Conservation (phyloP, 306 rosid species). For the Cajanus cajan region DNA sequence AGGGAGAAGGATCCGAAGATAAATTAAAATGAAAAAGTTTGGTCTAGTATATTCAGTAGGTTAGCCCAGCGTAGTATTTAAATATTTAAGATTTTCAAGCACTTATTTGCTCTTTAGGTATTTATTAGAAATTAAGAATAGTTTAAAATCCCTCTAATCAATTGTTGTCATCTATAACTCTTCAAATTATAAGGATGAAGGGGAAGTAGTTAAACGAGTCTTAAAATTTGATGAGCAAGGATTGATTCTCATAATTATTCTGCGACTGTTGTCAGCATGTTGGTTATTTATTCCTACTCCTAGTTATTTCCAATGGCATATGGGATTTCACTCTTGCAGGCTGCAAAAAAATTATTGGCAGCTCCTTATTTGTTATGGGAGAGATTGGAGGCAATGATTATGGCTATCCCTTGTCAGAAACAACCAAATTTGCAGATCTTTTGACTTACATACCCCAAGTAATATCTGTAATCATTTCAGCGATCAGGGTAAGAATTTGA, state of each 20-base stretch:
- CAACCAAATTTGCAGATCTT: constrained; percentile 27
- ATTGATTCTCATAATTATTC: background rate
- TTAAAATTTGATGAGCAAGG: background rate
- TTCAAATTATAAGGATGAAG: background rate
- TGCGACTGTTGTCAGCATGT: background rate
- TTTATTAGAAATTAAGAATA: too few relatives aligned
- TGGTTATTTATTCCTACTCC: background rate
- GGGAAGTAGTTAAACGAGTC: background rate
- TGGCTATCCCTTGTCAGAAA: constrained; percentile 35
- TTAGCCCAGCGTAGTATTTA: background rate
- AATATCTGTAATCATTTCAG: constrained; percentile 36
- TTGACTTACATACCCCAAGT: constrained; percentile 37
- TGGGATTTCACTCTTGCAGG: constrained; percentile 41
- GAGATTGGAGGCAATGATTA: constrained; percentile 75
- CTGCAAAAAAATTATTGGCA: constrained; percentile 38
- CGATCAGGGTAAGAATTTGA: constrained; percentile 33
- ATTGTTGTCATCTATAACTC: background rate
- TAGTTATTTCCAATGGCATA: background rate
- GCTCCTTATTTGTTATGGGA: constrained; percentile 58
- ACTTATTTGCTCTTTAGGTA: background rate
- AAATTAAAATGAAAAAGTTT: background rate
- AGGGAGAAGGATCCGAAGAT: background rate
- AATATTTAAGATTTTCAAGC: background rate
- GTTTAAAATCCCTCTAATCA: background rate
- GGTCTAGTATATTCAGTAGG: background rate